Base-by-base conservation (phyloP, 345 rosid genomes). In the Citrus trifoliata region DNA sequence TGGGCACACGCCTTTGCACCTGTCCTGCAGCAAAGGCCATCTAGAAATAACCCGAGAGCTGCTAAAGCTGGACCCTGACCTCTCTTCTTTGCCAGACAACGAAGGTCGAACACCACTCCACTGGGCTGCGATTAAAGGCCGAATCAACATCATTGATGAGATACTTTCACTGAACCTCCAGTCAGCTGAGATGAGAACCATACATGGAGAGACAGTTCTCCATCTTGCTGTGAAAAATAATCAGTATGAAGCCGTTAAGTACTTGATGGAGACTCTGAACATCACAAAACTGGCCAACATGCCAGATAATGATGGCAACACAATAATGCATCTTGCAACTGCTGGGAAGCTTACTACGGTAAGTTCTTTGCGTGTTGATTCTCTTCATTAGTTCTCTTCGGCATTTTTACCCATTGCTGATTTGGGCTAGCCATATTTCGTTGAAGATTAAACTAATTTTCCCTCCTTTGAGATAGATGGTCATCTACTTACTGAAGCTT, bases 61-160 rank as follows among this genome's bases (percentile, higher is more conserved):
- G 6, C 70, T 90, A 4, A 69, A 82, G 65, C 64, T 85, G 4
- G 90, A 87, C 24, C 19, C 83, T 2, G 81, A 87, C 37, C 79
- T 83, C 61, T 81, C 85, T 46, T 70, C 79, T 53, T 73, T 74
- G 2, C 81, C 78, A 46, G 88, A 86, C 80, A 77, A 83, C 24
- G 67, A 81, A 2, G 94, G 94, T 38, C 80, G 89, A 22, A 82
- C 90, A 4, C 89, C 94, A 14, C 84, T 89, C 48, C 92, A 88
- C 62, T 76, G 81, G 69, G 91, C 94, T 2, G 89, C 87, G 8
- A 77, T 79, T 33, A 86, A 77, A 80, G 94, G 94, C n/a, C 79
- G 84, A 4, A 85, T 88, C 1, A 79, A n/a, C 25, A 81, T 89
- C 76, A 66, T 87, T 42, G 85, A 86, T 56, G 89, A 86, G 81